Conservation (phyloP, 2,329 filamentous ascomycete species). For the Colletotrichum sp. region DNA sequence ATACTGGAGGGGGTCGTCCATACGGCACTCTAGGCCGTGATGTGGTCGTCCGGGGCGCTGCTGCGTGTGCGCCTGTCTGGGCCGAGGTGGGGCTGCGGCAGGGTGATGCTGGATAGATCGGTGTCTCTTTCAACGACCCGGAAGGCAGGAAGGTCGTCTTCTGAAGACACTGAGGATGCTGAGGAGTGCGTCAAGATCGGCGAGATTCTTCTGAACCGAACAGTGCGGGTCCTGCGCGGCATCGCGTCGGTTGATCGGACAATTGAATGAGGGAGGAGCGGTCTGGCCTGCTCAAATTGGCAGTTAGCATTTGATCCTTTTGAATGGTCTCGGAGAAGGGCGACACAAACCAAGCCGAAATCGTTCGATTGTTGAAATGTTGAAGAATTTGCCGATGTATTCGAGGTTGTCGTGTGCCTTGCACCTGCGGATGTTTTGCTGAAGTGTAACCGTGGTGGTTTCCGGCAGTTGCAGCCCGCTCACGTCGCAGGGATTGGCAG, state of each 20-base stretch:
- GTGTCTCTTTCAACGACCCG: not conserved
- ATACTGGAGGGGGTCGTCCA: not conserved
- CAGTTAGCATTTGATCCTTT: not conserved
- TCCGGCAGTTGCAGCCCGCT: not conserved
- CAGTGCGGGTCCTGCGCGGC: not conserved
- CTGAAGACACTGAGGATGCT: not conserved
- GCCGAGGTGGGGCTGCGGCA: not conserved
- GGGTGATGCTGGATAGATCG: not conserved
- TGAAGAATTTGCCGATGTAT: rapidly evolving
- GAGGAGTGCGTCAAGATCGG: not conserved
- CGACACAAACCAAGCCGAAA: not conserved
- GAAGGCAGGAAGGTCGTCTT: not conserved
- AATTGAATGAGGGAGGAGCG: not conserved
- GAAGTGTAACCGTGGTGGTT: not conserved
- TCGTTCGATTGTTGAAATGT: not conserved
- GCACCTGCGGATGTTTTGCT: not conserved
- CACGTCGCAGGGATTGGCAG: not conserved
- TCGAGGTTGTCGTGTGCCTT: not conserved
- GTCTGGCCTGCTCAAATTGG: not conserved
- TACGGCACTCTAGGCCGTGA: not conserved
- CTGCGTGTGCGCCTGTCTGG: not conserved
- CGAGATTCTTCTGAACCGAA: not conserved
- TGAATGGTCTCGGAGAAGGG: not conserved
- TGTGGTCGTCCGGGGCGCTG: not conserved
- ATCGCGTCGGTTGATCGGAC: not conserved